Evolutionary conservation across 768 basidiomycete genomes (phyloP), one percentile per base, ranked within the genome.

Genomic region (Rhizopogon roseolus): DNA sequence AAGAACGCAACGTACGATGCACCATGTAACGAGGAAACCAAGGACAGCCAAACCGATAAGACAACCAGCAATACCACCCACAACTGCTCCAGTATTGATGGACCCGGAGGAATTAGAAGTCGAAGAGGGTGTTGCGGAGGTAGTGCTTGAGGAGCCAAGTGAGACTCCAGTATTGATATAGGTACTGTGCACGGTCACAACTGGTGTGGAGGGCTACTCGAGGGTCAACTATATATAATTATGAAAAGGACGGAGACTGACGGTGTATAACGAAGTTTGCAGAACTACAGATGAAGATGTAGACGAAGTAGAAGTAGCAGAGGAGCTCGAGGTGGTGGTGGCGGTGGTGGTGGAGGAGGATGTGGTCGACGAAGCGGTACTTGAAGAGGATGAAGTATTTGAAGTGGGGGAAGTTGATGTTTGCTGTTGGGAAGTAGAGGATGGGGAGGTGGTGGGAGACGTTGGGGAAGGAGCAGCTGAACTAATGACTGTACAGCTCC

Each of bases 21-120:
- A 73, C 69, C 74, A 81, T 49, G 71, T 73, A 53, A 80, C 52
- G 8, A 74, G 64, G 54, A 80, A 72, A 28, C 71, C 64, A 27
- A 70, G 54, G 39, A 54, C 62, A 8, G 74, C 73, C 28, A 81
- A 56, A 17, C 73, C 81, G 5, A 71, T 63, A 2, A 84, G 59
- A 28, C 71, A 75, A 11, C 77, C 82, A 25, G 71, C 75, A 37
- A 83, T 64, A 40, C 76, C 80, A 11, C 73, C 73, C 8, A 77
- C 50, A 19, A 70, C 62, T 0, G 63, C 57, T 37, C 64, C 46
- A 11, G 68, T 64, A 37, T 54, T 66, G 13, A 71, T 62, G 34
- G 75, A 71, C 29, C 66, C 58, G 4, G 76, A 64, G 37, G 72
- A 68, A n/a, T 66, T 54, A 22, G 72, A 50, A 16, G 73, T 62